Evolutionary conservation across 768 basidiomycete species (phyloP).

Genomic region (Boletus reticuloceps): DNA sequence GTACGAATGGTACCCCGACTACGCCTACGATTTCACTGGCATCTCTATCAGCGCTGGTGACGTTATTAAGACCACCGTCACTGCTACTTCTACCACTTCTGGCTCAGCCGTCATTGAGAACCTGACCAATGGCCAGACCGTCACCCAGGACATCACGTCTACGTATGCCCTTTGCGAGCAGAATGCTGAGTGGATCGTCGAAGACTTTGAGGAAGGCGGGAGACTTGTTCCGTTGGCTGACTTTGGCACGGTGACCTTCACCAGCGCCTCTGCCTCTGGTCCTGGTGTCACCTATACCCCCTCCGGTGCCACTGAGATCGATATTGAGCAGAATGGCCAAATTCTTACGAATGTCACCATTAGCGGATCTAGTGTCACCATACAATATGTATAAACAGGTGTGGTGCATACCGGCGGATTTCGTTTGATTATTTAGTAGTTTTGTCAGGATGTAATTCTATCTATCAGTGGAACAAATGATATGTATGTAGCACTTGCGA

Average conservation of each 20-base stretch:
- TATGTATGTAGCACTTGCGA: too few relatives aligned
- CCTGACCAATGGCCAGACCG: constrained; percentile 10
- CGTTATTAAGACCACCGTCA: constrained; percentile 14
- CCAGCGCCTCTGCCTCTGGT: constrained; percentile 6
- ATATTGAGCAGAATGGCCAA: constrained; percentile 7
- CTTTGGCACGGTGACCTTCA: constrained; percentile 22
- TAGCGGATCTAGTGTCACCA: not conserved
- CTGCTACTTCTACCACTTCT: constrained; percentile 17
- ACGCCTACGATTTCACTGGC: constrained; percentile 10
- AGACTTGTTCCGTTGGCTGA: constrained; percentile 9
- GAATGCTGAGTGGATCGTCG: constrained; percentile 24
- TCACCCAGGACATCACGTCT: constrained; percentile 7
- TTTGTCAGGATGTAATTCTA: too few relatives aligned
- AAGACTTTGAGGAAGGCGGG: constrained; percentile 13
- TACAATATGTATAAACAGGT: constrained; percentile 8
- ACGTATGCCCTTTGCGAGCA: constrained; percentile 12
- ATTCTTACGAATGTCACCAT: constrained; percentile 13
- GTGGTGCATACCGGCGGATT: too few relatives aligned
- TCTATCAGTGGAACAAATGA: too few relatives aligned
- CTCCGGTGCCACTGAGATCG: constrained; percentile 5
- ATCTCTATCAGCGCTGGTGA: constrained; percentile 16
- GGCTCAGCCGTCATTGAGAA: constrained; percentile 19
- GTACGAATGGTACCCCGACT: constrained; percentile 23
- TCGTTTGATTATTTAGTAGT: too few relatives aligned
- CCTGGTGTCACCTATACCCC: constrained; percentile 5